Percentiles rank a stretch among this genome's conserved stretches.
Evolutionary conservation across 73 alveolate genomes (phyloP).

Genomic region (Paramecium pentaurelia): DNA sequence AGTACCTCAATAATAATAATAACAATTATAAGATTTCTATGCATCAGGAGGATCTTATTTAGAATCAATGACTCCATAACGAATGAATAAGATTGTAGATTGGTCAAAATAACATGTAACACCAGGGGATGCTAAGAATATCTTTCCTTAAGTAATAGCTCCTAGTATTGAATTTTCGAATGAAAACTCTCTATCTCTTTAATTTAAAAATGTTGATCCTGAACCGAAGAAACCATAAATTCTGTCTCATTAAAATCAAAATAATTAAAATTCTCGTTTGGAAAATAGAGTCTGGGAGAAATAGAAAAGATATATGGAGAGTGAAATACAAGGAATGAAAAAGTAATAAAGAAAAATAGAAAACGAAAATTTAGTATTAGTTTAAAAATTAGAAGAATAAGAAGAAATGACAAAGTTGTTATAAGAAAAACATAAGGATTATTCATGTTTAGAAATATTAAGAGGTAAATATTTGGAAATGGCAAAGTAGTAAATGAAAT

Average conservation of each 20-base stretch:
- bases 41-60: constrained; percentile 37
- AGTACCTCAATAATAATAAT: background rate
- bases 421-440: constrained; percentile 26
- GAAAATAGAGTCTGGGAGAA: background rate
- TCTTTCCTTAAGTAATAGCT: constrained; percentile 32
- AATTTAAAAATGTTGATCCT: background rate
- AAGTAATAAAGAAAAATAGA: background rate
- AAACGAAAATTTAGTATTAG: background rate
- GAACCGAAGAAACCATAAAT: background rate
- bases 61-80: constrained; percentile 46
- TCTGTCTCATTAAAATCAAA: background rate
- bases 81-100: constrained; percentile 37
- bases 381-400: background rate
- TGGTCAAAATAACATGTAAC: constrained; percentile 46
- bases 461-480: background rate
- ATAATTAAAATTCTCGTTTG: background rate
- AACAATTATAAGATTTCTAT: background rate
- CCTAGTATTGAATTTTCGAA: constrained; percentile 48
- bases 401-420: background rate
- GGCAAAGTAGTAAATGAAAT: constrained; percentile 1
- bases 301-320: background rate
- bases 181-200: constrained; percentile 35
- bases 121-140: constrained; percentile 42
- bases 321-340: background rate
- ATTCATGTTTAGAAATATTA: background rate